Evolutionary conservation across 164 flowering plant genomes (phyloP).

Genomic region (Dillenia suffruticosa): DNA sequence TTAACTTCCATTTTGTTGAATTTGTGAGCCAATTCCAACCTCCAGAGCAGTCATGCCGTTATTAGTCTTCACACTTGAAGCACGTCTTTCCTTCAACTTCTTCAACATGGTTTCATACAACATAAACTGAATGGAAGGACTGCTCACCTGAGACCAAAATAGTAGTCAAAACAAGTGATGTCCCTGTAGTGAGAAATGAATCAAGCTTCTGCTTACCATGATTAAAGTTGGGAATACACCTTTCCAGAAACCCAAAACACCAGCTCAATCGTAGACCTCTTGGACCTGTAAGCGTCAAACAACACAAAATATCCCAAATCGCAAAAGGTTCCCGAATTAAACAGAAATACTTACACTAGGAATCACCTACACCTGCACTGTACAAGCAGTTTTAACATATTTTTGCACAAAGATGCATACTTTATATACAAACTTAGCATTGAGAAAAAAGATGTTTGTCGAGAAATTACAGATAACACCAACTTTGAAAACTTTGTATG

Average conservation of each 20-base stretch:
- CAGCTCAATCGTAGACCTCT: conserved; percentile 87
- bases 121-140: conserved; percentile 97
- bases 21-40: conserved; percentile 30
- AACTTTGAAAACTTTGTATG: too few species aligned
- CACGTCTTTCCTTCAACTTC: conserved; percentile 66
- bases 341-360: too few species aligned
- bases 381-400: too few species aligned
- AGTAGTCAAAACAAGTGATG: conserved; percentile 18
- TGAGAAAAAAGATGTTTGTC: too few species aligned
- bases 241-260: conserved; percentile 87
- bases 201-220: conserved; percentile 56
- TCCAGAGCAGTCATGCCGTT: conserved; percentile 71
- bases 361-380: too few species aligned
- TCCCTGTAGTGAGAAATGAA: conserved; percentile 7
- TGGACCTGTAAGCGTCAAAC: conserved; percentile 48
- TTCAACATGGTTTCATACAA: conserved; percentile 89
- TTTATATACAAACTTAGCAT: too few species aligned
- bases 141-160: conserved; percentile 66
- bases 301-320: too few species aligned
- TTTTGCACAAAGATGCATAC: too few species aligned
- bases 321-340: too few species aligned
- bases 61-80: conserved; percentile 34
- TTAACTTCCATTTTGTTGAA: not conserved
- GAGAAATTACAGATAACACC: too few species aligned
- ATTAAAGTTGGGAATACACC: conserved; percentile 91